Base-by-base conservation (phyloP, 2,329 filamentous ascomycete species). In the Huntiella moniliformis region DNA sequence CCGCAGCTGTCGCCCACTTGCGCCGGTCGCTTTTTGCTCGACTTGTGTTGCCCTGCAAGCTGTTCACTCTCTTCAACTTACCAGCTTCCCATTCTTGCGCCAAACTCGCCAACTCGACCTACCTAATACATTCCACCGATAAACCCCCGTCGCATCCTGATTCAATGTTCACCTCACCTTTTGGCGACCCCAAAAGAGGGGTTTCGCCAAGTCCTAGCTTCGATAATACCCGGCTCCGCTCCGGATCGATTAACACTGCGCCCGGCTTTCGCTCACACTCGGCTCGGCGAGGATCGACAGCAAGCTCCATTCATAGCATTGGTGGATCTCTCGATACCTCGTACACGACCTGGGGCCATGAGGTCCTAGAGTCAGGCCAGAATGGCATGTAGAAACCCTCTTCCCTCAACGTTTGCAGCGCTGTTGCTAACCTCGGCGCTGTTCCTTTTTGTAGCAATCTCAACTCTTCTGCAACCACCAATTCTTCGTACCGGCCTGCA, bases 401-500 rank as follows among this genome's bases (percentile, higher is more conserved):
- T 8, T n/a, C 13, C 16, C 40, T 17, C 32, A 17, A 15, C 16
- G 16, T 10, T 32, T 8, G 18, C 28, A 39, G 10, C 17, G n/a
- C 40, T 40, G 16, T 47, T 15, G 22, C 45, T 46, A 15, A 35
- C 15, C 17, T 38, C 15, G 16, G 38, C 38, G 16, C 15, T 34
- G 16, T 34, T 22, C 36, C 5, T 32, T 40, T n/a, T 35, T 31
- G 11, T 10, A 84, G 82, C 91, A 51, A 96, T 96, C 54, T 94
- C 87, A 6, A 93, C 85, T 1, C 71, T 96, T n/a, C 72, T 96
- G 3, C 83, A 93, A 57, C 80, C 85, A 22, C 84, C 88, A 3
- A 93, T 94, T 53, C 77, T 92, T 48, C 77, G 88, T 52, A 93
- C 87, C 2, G 87, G 88, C 47, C 71, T 94, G 42, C 69, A 86